Evolutionary conservation across 225 moss, liverwort and hornwort species (phyloP), one percentile per base, ranked within the genome.

Genomic region (Bryoerythrophyllum caledonicum): DNA sequence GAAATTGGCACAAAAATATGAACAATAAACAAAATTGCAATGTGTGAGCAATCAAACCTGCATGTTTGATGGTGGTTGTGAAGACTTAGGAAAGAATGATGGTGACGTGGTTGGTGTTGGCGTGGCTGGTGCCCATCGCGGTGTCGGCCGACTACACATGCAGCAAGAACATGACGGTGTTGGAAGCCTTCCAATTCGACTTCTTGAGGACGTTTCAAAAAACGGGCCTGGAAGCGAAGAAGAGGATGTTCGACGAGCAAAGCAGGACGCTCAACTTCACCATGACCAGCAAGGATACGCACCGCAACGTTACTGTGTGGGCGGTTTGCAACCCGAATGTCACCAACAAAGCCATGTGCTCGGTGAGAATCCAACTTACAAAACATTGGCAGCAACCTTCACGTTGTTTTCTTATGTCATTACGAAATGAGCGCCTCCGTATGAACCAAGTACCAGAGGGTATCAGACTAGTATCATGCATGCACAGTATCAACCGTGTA

Each of bases 171-270:
- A n/a, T 61, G 12, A 62, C 53, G 14, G 61, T 84, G 10, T 38
- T 81, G 30, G 61, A 78, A 38, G 23, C 54, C 27, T 77, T 74
- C 74, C 38, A 4, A 55, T 77, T 35, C 24, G 84, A 84, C 48
- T 84, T 84, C 74, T 81, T 84, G 30, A 65, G 77, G 60, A 84
- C 74, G 13, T 77, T 84, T 30, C 27, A 67, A 40, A 70, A 28
- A 38, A 76, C 74, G 11, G 68, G 70, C 1, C 13, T 11, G 0
- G 16, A 28, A 27, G 38, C 78, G 10, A 64, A 43, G 66, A 23
- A 19, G 11, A 24, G 19, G 38, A 61, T 54, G 4, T 77, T 65
- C 1, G 55, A 55, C 12, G 28, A 20, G 24, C 21, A 60, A 5
- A 40, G 55, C 9, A 61, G 4, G 5, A 56, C 8, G 23, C 55